Base-by-base conservation (phyloP, 2,329 filamentous ascomycete species). In the Aspergillus sp. region DNA sequence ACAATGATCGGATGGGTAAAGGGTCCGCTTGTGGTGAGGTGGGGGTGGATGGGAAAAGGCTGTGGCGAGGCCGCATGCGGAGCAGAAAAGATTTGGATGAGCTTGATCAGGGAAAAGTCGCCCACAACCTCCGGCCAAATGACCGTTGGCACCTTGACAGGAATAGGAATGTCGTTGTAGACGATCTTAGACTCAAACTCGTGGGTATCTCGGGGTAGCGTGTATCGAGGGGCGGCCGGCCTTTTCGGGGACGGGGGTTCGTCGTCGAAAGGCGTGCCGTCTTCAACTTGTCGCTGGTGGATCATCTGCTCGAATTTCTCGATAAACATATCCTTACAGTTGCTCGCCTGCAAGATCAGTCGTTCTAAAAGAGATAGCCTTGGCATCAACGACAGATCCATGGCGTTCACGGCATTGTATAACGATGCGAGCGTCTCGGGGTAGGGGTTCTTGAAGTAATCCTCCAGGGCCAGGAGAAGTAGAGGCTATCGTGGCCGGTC, bases 281-380 rank as follows among this genome's bases (percentile, higher is more conserved):
- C 90, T 64, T 91, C 87, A 11, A 84, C 84, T 75, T 92, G 87
- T 44, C 91, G 87, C 77, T 91, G 90, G 66, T 93, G 86, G 58
- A 96, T 90, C 88, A 98, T 96, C 64, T 90, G 88, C 76, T 97
- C 92, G 69, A 99, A 99, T 73, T 98, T 99, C 73, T 99, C 95
- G 32, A 97, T 86, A 72, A 99, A 99, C 69, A 99, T 86, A 73
- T 99, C 95, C 73, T 96, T 96, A 68, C 92, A 93, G 69, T 97
- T 93, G 73, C 90, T 96, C 8, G 91, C 88, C 73, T 96, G 92
- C 25, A 99, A 78, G 57, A 99, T 88, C 68, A 92, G 88, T 54
- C 90, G 86, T 77, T 99, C 95, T 7, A 97, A 84, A 38, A 89
- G 80, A 62, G 90, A 96, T 55, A 99, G 81, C 66, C 84, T 89